Conservation (phyloP, 1,139 yeast genomes). For the Zygoascus sp. region DNA sequence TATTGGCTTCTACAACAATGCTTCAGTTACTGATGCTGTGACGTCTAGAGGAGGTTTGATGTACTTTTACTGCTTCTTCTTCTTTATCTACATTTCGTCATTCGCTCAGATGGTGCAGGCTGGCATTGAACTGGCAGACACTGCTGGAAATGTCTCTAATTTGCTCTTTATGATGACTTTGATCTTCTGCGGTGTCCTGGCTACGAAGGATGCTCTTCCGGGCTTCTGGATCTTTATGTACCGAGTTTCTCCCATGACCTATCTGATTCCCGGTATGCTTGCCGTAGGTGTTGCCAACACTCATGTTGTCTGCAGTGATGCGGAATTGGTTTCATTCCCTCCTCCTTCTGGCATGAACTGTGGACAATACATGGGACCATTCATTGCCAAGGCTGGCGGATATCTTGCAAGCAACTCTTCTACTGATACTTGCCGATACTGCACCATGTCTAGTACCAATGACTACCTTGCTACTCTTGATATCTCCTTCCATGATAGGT, state of each 20-base stretch:
- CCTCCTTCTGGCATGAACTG: slow-evolving; percentile 64
- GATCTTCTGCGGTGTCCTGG: slow-evolving; percentile 81
- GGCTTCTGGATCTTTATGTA: slow-evolving; percentile 70
- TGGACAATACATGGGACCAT: slow-evolving; percentile 45
- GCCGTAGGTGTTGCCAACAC: slow-evolving; percentile 51
- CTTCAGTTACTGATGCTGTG: slow-evolving; percentile 44
- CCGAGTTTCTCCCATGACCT: slow-evolving; percentile 66
- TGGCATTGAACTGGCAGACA: slow-evolving; percentile 60
- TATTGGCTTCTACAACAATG: slow-evolving; percentile 47
- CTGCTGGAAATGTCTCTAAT: slow-evolving; percentile 67
- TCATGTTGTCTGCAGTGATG: slow-evolving; percentile 47
- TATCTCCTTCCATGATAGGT: slow-evolving; percentile 45
- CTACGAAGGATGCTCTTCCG: slow-evolving; percentile 53
- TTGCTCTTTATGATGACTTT: slow-evolving; percentile 63
- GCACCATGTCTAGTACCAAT: slow-evolving; percentile 52
- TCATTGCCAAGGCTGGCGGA: slow-evolving; percentile 44
- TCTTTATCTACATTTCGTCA: slow-evolving; percentile 57
- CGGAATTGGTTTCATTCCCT: slow-evolving; percentile 49
- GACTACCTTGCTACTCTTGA: slow-evolving; percentile 46
- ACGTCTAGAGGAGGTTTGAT: slow-evolving; percentile 62
- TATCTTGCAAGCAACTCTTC: slow-evolving; percentile 51
- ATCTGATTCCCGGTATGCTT: slow-evolving; percentile 57
- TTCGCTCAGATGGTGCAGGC: slow-evolving; percentile 63
- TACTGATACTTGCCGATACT: slow-evolving; percentile 54
- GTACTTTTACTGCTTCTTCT: slow-evolving; percentile 54